Evolutionary conservation across 2,329 filamentous ascomycete species (phyloP).

Genomic region (Sporothrix luriei): DNA sequence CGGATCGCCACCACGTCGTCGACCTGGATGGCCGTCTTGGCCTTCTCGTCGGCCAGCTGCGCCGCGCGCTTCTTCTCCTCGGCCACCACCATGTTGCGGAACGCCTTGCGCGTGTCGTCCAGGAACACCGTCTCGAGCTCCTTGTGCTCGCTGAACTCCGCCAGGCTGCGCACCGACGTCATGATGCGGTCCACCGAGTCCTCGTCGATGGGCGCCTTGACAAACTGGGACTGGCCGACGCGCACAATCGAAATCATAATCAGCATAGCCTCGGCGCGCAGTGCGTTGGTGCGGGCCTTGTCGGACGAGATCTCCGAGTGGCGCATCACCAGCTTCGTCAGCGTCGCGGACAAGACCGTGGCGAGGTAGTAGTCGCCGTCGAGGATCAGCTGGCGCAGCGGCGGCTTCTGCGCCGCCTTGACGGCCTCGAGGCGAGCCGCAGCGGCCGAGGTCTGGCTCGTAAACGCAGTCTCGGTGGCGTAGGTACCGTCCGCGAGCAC

Average conservation of each 20-base stretch:
- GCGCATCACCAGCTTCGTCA: conserved; percentile 97
- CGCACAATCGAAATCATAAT: conserved; percentile 99
- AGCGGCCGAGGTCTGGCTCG: conserved; percentile 78
- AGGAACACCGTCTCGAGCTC: conserved; percentile 91
- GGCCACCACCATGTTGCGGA: conserved; percentile 93
- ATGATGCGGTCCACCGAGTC: conserved; percentile 98
- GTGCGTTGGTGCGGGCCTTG: conserved; percentile 82
- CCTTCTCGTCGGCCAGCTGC: conserved; percentile 88
- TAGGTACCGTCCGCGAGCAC: conserved; percentile 97
- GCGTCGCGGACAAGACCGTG: conserved; percentile 89
- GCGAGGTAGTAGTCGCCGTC: conserved; percentile 97
- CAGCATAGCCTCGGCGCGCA: conserved; percentile 95
- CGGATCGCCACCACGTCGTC: conserved; percentile 93
- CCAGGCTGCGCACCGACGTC: conserved; percentile 90
- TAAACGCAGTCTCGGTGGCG: conserved; percentile 93
- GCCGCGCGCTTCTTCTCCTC: conserved; percentile 98
- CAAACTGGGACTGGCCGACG: conserved; percentile 97
- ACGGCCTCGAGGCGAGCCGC: conserved; percentile 93
- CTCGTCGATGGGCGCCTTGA: conserved; percentile 95
- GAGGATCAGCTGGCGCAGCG: conserved; percentile 88
- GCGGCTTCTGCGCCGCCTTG: conserved; percentile 95
- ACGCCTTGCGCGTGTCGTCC: conserved; percentile 91
- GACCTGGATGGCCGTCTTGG: conserved; percentile 90
- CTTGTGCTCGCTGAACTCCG: conserved; percentile 86
- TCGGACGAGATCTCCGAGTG: conserved; percentile 92